Conservation (phyloP, 2,329 filamentous ascomycete genomes). For the Colletotrichum eleusines region DNA sequence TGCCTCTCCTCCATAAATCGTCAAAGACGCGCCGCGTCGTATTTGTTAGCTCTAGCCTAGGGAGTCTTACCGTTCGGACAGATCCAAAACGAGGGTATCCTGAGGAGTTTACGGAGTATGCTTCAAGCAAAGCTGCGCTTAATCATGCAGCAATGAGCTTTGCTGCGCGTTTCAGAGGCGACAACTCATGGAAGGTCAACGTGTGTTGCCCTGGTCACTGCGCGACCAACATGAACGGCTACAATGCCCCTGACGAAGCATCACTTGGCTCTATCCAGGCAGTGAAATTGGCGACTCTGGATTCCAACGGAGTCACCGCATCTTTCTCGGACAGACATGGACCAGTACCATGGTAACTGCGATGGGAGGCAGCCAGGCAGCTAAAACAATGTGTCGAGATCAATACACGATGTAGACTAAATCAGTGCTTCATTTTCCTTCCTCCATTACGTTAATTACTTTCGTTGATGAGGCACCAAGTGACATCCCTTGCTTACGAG, state of each 20-base stretch:
- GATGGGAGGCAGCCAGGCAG: too few species aligned
- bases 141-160: slow-evolving; percentile 31
- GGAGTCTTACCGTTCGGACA: slow-evolving; percentile 21
- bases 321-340: slow-evolving; percentile 32
- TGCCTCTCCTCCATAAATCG: slow-evolving; percentile 50
- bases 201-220: slow-evolving; percentile 36
- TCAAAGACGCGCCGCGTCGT: slow-evolving; percentile 20
- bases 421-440: background rate
- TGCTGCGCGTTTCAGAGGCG: slow-evolving; percentile 12
- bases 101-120: slow-evolving; percentile 21
- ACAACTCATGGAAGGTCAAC: slow-evolving; percentile 33
- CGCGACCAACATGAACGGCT: slow-evolving; percentile 29
- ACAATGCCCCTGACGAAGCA: slow-evolving; percentile 19
- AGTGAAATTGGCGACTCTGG: slow-evolving; percentile 29
- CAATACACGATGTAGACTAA: background rate
- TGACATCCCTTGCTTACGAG: background rate
- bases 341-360: slow-evolving; percentile 2
- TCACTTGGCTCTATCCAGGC: slow-evolving; percentile 31
- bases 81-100: background rate
- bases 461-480: too few species aligned
- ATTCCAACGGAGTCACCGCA: slow-evolving; percentile 12
- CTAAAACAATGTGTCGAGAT: background rate
- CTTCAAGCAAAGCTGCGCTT: slow-evolving; percentile 34
- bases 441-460: background rate
- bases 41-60: slow-evolving; percentile 31